phyloP scores from a whole-genome alignment of 352 stramenopile species.

The Aphanomyces stellatus region DNA sequence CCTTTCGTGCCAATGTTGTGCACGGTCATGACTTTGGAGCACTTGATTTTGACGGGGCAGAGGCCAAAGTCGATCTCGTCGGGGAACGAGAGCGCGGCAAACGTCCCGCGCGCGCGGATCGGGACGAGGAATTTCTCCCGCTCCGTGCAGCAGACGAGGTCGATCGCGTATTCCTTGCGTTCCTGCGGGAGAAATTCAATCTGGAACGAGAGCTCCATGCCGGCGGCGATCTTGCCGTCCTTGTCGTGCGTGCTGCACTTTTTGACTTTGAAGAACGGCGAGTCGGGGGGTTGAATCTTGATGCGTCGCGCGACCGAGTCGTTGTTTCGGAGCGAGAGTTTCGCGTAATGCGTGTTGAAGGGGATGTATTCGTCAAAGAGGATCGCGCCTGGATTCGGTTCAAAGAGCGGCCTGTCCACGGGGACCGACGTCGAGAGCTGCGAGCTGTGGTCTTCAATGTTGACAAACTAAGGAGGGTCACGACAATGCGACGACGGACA shows the following conservation, averaged over 20 bases:
- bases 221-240: conserved; percentile 81
- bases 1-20: conserved; percentile 81
- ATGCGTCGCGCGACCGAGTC: conserved; percentile 85
- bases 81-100: conserved; percentile 83
- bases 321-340: conserved; percentile 89
- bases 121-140: conserved; percentile 92
- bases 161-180: conserved; percentile 76
- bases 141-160: conserved; percentile 91
- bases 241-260: conserved; percentile 24
- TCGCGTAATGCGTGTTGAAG: conserved; percentile 73
- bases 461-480: conserved; percentile 32
- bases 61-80: conserved; percentile 82
- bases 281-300: conserved; percentile 78
- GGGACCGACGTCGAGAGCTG: conserved; percentile 59
- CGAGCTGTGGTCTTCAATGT: conserved; percentile 61
- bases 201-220: conserved; percentile 90
- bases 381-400: conserved; percentile 68
- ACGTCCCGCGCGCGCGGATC: conserved; percentile 72
- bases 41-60: conserved; percentile 81
- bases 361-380: conserved; percentile 91
- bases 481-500: background rate
- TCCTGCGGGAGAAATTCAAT: conserved; percentile 90
- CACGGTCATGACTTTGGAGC: conserved; percentile 74
- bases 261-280: conserved; percentile 83
- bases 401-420: conserved; percentile 81